These are phyloP conservation scores for Diaporthe velutina DNA, from an alignment of 2,329 filamentous ascomycete genomes.

Conservation along the genomic window DNA sequence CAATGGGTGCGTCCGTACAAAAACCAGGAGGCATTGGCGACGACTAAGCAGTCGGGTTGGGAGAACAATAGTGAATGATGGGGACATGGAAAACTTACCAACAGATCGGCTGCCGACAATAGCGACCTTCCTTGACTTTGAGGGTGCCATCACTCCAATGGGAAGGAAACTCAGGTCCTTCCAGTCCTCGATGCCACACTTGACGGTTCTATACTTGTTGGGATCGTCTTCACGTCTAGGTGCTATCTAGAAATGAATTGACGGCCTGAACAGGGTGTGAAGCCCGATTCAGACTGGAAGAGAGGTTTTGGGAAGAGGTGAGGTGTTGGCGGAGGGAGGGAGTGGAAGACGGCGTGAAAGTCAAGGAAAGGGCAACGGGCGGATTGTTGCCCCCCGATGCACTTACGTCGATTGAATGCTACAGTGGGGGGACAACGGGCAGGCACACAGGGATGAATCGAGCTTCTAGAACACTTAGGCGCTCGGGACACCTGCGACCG, in stretches of 20 bases:
- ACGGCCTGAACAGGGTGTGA: conserved; percentile 6
- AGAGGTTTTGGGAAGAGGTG: background rate
- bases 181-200: conserved; percentile 14
- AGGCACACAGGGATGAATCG: conserved; percentile 12
- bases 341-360: conserved; percentile 3
- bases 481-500: background rate
- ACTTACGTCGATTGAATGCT: conserved; percentile 30
- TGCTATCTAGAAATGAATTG: conserved; percentile 12
- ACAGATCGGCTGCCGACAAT: conserved; percentile 96
- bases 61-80: background rate
- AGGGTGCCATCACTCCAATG: conserved; percentile 67
- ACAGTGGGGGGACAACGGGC: conserved; percentile 22
- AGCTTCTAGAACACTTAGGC: conserved; percentile 26
- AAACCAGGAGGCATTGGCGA: background rate
- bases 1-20: background rate
- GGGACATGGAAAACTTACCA: conserved; percentile 53
- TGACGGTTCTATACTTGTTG: conserved; percentile 20
- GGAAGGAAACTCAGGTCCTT: conserved; percentile 26
- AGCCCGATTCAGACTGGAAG: background rate
- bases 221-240: conserved; percentile 21
- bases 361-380: conserved; percentile 3
- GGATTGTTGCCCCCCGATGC: conserved; percentile 25
- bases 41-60: background rate
- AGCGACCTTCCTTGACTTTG: conserved; percentile 94
- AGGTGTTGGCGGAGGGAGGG: background rate